These are phyloP conservation scores for Venturia aucupariae DNA, from an alignment of 2,329 filamentous ascomycete species.

Conservation along the genomic window DNA sequence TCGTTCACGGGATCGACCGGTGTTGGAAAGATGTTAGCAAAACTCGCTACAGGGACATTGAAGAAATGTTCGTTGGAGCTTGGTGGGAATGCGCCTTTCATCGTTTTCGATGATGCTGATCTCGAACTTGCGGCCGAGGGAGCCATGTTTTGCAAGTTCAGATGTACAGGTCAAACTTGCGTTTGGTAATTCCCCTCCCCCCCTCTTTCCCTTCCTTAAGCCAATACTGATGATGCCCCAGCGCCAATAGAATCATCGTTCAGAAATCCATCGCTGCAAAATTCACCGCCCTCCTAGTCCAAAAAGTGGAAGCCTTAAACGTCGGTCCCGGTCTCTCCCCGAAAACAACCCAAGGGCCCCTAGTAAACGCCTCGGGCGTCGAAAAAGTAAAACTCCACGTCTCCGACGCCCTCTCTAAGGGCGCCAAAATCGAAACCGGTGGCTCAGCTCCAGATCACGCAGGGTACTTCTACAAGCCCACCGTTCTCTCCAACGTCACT, in stretches of 20 bases:
- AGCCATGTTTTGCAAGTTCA: slow-evolving; percentile 16
- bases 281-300: slow-evolving; percentile 19
- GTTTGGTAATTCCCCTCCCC: slow-evolving; percentile 1
- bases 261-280: slow-evolving; percentile 32
- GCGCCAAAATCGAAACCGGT: slow-evolving; percentile 15
- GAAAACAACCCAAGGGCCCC: slow-evolving; percentile 15
- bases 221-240: neutral
- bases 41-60: slow-evolving; percentile 13
- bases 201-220: neutral
- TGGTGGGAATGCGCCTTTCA: slow-evolving; percentile 17
- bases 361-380: slow-evolving; percentile 13
- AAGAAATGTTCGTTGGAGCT: slow-evolving; percentile 16
- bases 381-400: slow-evolving; percentile 13
- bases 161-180: slow-evolving; percentile 15
- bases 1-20: slow-evolving; percentile 15
- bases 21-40: slow-evolving; percentile 15
- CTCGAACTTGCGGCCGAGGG: slow-evolving; percentile 13
- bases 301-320: slow-evolving; percentile 6
- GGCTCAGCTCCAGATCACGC: slow-evolving; percentile 10
- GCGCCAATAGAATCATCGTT: slow-evolving; percentile 20
- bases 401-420: slow-evolving; percentile 12
- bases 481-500: slow-evolving; percentile 14
- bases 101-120: slow-evolving; percentile 17
- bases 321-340: slow-evolving; percentile 10
- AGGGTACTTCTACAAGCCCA: slow-evolving; percentile 14